These are phyloP conservation scores for Yamadazyma endophytica DNA, from an alignment of 805 yeast genomes.

Conservation along the genomic window DNA sequence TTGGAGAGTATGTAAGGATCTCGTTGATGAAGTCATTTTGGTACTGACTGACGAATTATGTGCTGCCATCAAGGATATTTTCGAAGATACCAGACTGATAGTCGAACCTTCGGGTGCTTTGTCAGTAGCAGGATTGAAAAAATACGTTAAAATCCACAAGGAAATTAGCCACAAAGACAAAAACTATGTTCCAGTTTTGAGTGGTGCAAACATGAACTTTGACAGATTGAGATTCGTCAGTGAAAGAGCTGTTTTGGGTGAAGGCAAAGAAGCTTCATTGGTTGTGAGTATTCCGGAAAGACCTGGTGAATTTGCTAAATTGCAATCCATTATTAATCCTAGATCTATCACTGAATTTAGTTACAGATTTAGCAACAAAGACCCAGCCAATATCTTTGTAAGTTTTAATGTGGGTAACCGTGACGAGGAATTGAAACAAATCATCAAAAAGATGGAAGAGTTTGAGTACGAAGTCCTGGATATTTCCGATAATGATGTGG, in stretches of 20 bases:
- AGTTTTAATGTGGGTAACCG: constrained; percentile 82
- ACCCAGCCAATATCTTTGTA: constrained; percentile 74
- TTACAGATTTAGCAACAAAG: constrained; percentile 62
- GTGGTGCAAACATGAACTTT: constrained; percentile 98
- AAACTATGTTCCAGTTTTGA: constrained; percentile 77
- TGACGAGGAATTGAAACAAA: constrained; percentile 63
- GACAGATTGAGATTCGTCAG: constrained; percentile 93
- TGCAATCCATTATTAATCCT: constrained; percentile 78
- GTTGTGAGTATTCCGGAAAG: constrained; percentile 86
- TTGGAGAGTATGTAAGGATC: constrained; percentile 69
- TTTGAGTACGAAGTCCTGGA: constrained; percentile 67
- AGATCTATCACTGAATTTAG: constrained; percentile 92
- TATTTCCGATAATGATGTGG: constrained; percentile 88
- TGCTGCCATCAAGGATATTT: constrained; percentile 96
- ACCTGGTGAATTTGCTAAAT: constrained; percentile 82
- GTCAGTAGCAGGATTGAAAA: constrained; percentile 90
- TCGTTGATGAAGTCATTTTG: constrained; percentile 83
- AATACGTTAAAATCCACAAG: constrained; percentile 65
- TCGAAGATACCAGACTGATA: constrained; percentile 90
- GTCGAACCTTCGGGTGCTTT: constrained; percentile 98
- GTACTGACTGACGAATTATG: constrained; percentile 90
- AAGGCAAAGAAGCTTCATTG: constrained; percentile 92
- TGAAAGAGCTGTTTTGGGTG: constrained; percentile 98
- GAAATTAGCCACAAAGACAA: constrained; percentile 66
- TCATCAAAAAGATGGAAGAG: constrained; percentile 60